phyloP scores from a whole-genome alignment of 2,329 filamentous ascomycete species.

The Rosellinia necatrix region DNA sequence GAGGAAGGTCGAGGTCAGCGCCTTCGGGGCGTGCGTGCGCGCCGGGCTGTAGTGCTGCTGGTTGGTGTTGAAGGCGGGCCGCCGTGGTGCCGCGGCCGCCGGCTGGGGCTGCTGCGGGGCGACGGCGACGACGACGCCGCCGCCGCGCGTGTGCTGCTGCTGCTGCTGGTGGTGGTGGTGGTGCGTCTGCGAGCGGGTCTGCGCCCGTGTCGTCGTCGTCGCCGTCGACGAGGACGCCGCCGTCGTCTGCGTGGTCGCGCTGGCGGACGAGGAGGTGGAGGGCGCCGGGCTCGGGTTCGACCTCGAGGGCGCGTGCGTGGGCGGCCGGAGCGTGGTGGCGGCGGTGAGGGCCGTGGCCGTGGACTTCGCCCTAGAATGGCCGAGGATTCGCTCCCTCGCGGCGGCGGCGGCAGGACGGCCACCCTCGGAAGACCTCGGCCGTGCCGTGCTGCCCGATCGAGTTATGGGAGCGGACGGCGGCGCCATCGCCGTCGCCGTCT shows the following conservation, averaged over 20 bases:
- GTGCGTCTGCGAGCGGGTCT: conserved; percentile 33
- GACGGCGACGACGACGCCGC: too few species aligned
- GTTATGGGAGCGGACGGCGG: conserved; percentile 23
- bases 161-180: too few species aligned
- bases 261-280: conserved; percentile 26
- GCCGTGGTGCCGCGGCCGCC: conserved; percentile 40
- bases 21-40: conserved; percentile 64
- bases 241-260: conserved; percentile 29
- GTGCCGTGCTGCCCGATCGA: conserved; percentile 23
- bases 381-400: conserved; percentile 25
- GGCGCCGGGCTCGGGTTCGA: conserved; percentile 36
- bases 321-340: conserved; percentile 47
- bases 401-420: conserved; percentile 24
- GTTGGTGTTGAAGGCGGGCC: conserved; percentile 63
- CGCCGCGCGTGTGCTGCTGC: too few species aligned
- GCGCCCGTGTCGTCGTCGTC: conserved; percentile 26
- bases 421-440: conserved; percentile 34
- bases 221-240: conserved; percentile 26
- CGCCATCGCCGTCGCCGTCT: conserved; percentile 29
- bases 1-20: conserved; percentile 61
- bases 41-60: conserved; percentile 72
- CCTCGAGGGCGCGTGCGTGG: conserved; percentile 27
- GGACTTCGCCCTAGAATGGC: conserved; percentile 49
- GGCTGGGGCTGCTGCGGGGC: background rate
- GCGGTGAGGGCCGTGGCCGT: conserved; percentile 46